Percentiles rank a stretch among this genome's conserved stretches.
Conservation (phyloP, 495 filamentous ascomycete species). For the Choiromyces venosus region DNA sequence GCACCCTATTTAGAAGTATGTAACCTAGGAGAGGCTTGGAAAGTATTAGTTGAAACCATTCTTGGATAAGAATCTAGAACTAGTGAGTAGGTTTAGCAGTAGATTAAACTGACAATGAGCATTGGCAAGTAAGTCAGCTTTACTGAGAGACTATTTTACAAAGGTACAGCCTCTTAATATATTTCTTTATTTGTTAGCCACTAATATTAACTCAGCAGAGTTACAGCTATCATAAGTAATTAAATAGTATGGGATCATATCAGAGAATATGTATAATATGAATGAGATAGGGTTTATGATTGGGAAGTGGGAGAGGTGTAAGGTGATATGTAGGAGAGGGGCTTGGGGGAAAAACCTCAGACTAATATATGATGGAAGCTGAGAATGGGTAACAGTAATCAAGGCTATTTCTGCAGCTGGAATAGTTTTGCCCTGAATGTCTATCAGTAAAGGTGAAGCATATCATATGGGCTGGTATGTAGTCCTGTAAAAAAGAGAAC, state of each 20-base stretch:
- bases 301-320: no score
- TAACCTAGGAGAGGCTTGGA: background rate
- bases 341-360: conserved; percentile 3
- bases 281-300: conserved; percentile 13
- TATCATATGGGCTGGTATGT: no score
- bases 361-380: conserved; percentile 5
- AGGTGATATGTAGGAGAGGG: conserved; percentile 8
- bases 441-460: no score
- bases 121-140: conserved; percentile 9
- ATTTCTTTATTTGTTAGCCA: background rate
- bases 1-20: conserved; percentile 4
- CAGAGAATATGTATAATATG: conserved; percentile 11
- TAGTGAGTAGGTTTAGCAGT: conserved; percentile 11
- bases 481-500: background rate
- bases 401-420: conserved; percentile 10
- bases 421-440: conserved; percentile 4
- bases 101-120: conserved; percentile 15
- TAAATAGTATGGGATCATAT: conserved; percentile 7
- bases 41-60: conserved; percentile 8
- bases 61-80: conserved; percentile 7
- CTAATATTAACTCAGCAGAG: no score
- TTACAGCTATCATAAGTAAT: conserved; percentile 13
- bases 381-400: conserved; percentile 13
- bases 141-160: conserved; percentile 22
- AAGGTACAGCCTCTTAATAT: no score